A percentile compares a stretch with the other conserved stretches of the same genome.
Conservation (phyloP, 306 rosid genomes). For the Acacia acuminata region DNA sequence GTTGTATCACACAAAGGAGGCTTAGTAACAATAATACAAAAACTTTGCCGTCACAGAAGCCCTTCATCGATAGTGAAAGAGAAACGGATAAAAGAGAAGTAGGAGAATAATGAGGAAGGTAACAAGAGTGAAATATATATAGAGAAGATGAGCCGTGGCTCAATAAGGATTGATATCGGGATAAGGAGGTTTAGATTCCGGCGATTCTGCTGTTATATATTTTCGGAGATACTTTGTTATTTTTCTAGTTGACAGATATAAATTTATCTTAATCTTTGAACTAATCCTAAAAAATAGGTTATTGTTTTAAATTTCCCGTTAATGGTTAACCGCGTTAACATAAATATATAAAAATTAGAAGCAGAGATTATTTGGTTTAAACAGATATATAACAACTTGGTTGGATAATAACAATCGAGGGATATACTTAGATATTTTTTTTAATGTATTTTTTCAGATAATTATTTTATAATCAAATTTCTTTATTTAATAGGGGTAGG, state of each 20-base stretch:
- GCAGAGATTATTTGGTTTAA: background rate
- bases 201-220: background rate
- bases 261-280: background rate
- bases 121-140: too few species aligned
- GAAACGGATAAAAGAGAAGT: too few species aligned
- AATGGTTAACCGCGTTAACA: too few species aligned
- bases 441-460: background rate
- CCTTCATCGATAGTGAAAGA: too few species aligned
- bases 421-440: too few species aligned
- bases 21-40: slow-evolving; percentile 22
- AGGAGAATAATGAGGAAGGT: too few species aligned
- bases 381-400: background rate
- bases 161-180: background rate
- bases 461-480: background rate
- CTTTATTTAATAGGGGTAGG: background rate
- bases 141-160: too few species aligned
- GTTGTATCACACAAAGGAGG: slow-evolving; percentile 23
- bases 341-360: background rate
- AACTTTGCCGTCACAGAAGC: background rate
- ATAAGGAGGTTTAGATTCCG: background rate
- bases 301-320: background rate
- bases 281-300: background rate
- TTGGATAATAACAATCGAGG: too few species aligned
- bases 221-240: background rate
- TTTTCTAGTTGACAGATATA: background rate